Evolutionary conservation across 169 alveolate species (phyloP).

Genomic region (Eimeria praecox): DNA sequence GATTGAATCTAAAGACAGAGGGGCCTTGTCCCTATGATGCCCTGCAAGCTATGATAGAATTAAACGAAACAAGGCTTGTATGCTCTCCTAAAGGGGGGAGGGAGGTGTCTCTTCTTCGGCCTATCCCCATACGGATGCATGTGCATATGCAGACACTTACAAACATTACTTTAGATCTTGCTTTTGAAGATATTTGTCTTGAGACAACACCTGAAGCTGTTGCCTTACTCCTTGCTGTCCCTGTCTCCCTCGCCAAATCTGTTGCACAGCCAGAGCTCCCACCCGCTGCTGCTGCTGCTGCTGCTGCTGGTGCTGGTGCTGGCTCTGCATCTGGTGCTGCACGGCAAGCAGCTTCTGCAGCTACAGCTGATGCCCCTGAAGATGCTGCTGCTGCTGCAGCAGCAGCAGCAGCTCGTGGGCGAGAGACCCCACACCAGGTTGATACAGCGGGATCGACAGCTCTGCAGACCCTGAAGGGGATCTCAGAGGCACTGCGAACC

Average conservation of each 20-base stretch:
- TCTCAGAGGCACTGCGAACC: conserved; percentile 46
- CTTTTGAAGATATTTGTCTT: conserved; percentile 88
- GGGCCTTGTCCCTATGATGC: conserved; percentile 88
- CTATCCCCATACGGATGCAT: conserved; percentile 77
- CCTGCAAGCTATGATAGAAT: conserved; percentile 87
- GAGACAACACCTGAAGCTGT: conserved; percentile 91
- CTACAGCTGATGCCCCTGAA: background rate
- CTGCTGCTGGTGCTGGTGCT: background rate
- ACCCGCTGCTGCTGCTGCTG: conserved; percentile 4
- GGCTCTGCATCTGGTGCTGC: background rate
- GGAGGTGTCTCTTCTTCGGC: conserved; percentile 79
- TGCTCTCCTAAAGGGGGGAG: conserved; percentile 75
- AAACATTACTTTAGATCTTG: background rate
- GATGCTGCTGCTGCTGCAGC: background rate
- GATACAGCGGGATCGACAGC: conserved; percentile 54
- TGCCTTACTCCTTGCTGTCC: conserved; percentile 88
- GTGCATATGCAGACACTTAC: background rate
- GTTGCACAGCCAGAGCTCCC: conserved; percentile 53
- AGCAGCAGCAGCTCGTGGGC: background rate
- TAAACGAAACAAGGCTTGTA: conserved; percentile 90
- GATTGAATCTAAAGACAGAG: conserved; percentile 87
- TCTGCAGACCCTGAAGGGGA: conserved; percentile 21
- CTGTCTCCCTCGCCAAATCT: conserved; percentile 86
- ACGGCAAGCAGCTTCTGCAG: background rate
- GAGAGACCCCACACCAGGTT: background rate